Evolutionary conservation across 495 filamentous ascomycete species (phyloP).

Genomic region (Penicillium lividum): DNA sequence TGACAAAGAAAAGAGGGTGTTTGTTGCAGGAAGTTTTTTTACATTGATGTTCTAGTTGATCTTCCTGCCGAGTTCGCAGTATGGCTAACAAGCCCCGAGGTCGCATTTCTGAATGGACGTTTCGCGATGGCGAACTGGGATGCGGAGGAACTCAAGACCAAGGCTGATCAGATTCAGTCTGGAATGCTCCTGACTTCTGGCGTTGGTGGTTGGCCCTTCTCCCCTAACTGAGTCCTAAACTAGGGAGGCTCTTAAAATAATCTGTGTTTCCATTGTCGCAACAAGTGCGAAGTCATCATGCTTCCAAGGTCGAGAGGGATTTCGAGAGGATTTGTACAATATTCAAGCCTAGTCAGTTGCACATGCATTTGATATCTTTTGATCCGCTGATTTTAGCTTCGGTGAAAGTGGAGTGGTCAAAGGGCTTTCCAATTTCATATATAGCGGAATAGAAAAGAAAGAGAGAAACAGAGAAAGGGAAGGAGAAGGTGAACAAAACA

Average conservation of each 20-base stretch:
- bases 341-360: background rate
- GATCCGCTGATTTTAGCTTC: too few relatives aligned
- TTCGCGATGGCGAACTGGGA: constrained; percentile 57
- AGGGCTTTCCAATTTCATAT: too few relatives aligned
- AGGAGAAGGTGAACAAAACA: too few relatives aligned
- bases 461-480: too few relatives aligned
- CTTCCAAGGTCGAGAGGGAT: background rate
- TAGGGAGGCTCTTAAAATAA: background rate
- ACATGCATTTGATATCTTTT: background rate
- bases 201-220: constrained; percentile 21
- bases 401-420: too few relatives aligned
- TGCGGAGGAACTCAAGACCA: constrained; percentile 51
- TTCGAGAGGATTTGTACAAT: background rate
- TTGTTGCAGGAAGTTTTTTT: background rate
- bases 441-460: too few relatives aligned
- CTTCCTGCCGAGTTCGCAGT: constrained; percentile 47
- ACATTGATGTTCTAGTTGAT: constrained; percentile 25
- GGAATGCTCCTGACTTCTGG: constrained; percentile 17
- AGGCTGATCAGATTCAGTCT: constrained; percentile 37
- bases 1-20: background rate
- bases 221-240: background rate
- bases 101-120: constrained; percentile 48
- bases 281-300: background rate
- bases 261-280: background rate
- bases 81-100: constrained; percentile 53